These are phyloP conservation scores for Choiromyces venosus DNA, from an alignment of 495 filamentous ascomycete genomes.

Conservation along the genomic window DNA sequence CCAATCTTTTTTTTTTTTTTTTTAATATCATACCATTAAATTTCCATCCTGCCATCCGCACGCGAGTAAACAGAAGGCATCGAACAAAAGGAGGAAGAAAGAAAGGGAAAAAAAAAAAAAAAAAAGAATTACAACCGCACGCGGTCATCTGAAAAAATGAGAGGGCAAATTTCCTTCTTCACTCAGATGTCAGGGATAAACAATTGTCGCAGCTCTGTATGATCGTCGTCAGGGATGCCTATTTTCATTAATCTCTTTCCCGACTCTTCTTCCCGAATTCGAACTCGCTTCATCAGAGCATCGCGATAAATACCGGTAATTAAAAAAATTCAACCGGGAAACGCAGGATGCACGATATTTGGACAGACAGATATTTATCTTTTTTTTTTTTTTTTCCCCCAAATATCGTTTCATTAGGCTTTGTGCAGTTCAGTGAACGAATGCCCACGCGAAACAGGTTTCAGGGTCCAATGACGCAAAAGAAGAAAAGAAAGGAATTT, in stretches of 20 bases:
- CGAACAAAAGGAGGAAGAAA: not conserved
- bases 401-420: not conserved
- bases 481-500: slow-evolving; percentile 5
- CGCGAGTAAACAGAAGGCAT: not conserved
- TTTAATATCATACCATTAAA: slow-evolving; percentile 4
- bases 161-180: slow-evolving; percentile 8
- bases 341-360: not conserved
- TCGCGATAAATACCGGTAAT: not conserved
- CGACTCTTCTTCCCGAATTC: not conserved
- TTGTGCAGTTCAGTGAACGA: slow-evolving; percentile 3
- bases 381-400: slow-evolving; percentile 9
- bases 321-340: not conserved
- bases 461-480: slow-evolving; percentile 37
- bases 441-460: slow-evolving; percentile 10
- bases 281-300: not conserved
- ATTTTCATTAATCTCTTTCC: not conserved
- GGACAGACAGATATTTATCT: not conserved
- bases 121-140: not conserved
- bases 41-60: not conserved
- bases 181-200: not conserved
- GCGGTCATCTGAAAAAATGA: slow-evolving; percentile 16
- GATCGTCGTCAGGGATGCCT: slow-evolving; percentile 21
- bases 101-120: not conserved
- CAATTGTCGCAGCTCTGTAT: slow-evolving; percentile 28
- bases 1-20: not conserved